A percentile compares a stretch with the other conserved stretches of the same genome.
Conservation (phyloP, 805 yeast species). For the Spencermartinsiella europaea region DNA sequence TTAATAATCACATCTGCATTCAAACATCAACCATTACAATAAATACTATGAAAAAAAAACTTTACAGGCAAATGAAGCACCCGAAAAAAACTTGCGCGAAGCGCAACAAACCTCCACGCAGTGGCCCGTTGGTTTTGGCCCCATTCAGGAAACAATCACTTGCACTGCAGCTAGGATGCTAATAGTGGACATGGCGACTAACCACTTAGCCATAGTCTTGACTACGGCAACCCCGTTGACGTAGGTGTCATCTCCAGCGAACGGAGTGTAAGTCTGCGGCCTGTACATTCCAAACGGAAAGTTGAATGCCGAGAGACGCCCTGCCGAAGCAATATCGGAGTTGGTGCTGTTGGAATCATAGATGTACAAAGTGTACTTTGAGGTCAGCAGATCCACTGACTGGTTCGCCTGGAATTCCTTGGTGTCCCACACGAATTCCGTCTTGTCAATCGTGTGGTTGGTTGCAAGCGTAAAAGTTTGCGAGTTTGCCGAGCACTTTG, state of each 20-base stretch:
- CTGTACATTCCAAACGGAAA: slow-evolving; percentile 34
- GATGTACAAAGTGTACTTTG: slow-evolving; percentile 34
- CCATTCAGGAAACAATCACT: slow-evolving; percentile 9
- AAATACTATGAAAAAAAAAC: no score
- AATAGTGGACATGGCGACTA: slow-evolving; percentile 16
- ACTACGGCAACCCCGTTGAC: slow-evolving; percentile 14
- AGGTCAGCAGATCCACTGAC: slow-evolving; percentile 28
- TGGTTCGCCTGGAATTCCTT: slow-evolving; percentile 25
- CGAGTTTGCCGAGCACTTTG: slow-evolving; percentile 33
- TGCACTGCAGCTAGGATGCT: slow-evolving; percentile 16
- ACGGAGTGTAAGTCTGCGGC: slow-evolving; percentile 34
- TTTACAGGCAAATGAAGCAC: no score
- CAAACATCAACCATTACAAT: no score
- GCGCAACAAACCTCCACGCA: no score
- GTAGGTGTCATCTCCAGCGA: slow-evolving; percentile 24
- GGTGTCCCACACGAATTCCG: slow-evolving; percentile 35
- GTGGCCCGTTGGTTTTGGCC: no score
- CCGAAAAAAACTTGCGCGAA: no score
- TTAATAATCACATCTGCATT: no score
- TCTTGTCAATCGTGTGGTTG: slow-evolving; percentile 28
- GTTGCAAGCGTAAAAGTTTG: slow-evolving; percentile 35
- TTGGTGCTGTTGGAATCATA: slow-evolving; percentile 31
- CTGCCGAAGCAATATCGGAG: slow-evolving; percentile 31
- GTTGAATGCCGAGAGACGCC: slow-evolving; percentile 29
- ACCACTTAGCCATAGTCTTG: slow-evolving; percentile 18